phyloP scores from a whole-genome alignment of 495 filamentous ascomycete species.

The Podospora australis region DNA sequence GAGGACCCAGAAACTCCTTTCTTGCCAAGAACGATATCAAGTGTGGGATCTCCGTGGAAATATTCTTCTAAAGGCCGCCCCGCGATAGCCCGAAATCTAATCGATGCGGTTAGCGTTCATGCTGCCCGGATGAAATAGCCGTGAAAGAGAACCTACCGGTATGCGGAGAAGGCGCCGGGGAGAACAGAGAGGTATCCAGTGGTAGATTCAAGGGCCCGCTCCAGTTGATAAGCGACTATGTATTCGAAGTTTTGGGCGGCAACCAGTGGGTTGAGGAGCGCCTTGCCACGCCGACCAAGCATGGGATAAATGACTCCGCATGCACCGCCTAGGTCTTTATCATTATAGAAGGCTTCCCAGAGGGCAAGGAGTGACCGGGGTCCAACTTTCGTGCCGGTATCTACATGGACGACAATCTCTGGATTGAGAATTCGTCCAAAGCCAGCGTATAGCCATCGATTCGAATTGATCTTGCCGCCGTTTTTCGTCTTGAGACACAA shows the following conservation, averaged over 20 bases:
- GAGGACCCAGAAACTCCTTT: constrained; percentile 99
- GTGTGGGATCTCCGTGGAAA: constrained; percentile 97
- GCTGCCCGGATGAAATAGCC: too few relatives aligned
- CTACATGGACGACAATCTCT: constrained; percentile 90
- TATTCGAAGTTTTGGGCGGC: constrained; percentile 99
- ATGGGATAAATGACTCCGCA: constrained; percentile 99
- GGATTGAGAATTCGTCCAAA: constrained; percentile 96
- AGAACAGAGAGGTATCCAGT: constrained; percentile 97
- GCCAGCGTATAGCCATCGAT: constrained; percentile 97
- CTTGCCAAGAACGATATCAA: constrained; percentile 88
- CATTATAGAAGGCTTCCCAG: constrained; percentile 98
- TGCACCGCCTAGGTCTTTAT: constrained; percentile 95
- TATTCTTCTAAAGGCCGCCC: constrained; percentile 95
- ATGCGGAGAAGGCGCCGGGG: constrained; percentile 97
- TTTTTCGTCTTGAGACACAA: constrained; percentile 99
- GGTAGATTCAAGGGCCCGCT: constrained; percentile 92
- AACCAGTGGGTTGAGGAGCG: constrained; percentile 88
- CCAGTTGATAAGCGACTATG: constrained; percentile 97
- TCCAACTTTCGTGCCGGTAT: constrained; percentile 94
- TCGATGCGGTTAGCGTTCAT: too few relatives aligned
- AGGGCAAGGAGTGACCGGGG: constrained; percentile 82
- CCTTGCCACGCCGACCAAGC: constrained; percentile 87
- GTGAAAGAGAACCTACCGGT: too few relatives aligned
- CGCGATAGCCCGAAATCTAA: constrained; percentile 97
- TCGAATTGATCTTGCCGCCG: constrained; percentile 99